Evolutionary conservation across 306 rosid species (phyloP), one percentile per base, ranked within the genome.

Genomic region (Calophaca sinica): DNA sequence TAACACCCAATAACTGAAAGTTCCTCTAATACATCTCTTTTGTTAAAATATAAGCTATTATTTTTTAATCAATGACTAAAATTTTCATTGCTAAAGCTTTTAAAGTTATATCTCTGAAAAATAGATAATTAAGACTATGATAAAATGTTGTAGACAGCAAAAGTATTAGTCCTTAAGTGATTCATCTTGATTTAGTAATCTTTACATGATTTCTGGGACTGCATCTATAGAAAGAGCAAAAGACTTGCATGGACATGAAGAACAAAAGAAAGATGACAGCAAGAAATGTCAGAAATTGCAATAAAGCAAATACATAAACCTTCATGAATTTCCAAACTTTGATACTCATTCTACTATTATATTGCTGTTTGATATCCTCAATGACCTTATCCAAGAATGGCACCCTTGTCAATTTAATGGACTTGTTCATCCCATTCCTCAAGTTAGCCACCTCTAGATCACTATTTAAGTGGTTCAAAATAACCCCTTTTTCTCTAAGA

Each of bases 401-500:
- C 28, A 94, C 97, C 77, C 76, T 94, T 14, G 97, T 91, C 93
- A 91, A 75, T 72, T 87, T 83, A 49, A 94, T 89, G 31, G 97
- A 91, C 74, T 82, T 89, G 79, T 81, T 89, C 93, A 94, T 94
- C 57, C 96, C 97, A 80, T 91, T 94, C 91, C 93, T 91, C 67
- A 91, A 36, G 2, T 76, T 78, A 4, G 93, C 85, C 32, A 88
- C 94, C 66, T 94, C 96, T 68, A 81, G 82, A 81, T 94, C 93
- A 60, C 85, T 87, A 80, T 91, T 91, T 86, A 94, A 70, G 77
- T 75, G 93, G 81, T 88, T 94, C 84, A 83, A 7, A 79, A 91
- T 80, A 13, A 88, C 73, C 33, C 98, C 93, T 29, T 78, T 88
- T 60, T 84, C 91, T 69, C 89, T 86, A 10, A 91, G 90, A 79